Evolutionary conservation across 768 basidiomycete species (phyloP).

Genomic region (Boletus tomentosulus): DNA sequence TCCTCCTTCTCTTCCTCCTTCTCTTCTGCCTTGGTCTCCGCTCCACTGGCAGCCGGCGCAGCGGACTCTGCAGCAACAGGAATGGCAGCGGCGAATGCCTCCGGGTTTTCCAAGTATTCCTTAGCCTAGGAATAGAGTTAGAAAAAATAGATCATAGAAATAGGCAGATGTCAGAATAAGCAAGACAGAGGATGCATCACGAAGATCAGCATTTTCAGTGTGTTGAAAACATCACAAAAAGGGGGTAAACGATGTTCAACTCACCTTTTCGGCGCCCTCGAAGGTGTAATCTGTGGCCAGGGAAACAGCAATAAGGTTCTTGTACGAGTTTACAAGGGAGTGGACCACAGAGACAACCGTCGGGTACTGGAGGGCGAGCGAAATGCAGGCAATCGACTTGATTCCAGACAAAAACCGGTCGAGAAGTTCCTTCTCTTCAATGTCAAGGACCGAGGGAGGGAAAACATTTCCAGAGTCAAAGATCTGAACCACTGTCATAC

Average conservation of each 20-base stretch:
- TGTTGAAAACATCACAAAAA: slow-evolving; percentile 33
- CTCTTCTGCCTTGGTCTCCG: slow-evolving; percentile 61
- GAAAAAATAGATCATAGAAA: background rate
- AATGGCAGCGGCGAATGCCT: slow-evolving; percentile 88
- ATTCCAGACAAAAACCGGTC: slow-evolving; percentile 90
- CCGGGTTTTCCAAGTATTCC: slow-evolving; percentile 96
- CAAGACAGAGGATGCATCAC: slow-evolving; percentile 34
- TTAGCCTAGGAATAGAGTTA: slow-evolving; percentile 58
- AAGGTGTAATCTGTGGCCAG: slow-evolving; percentile 92
- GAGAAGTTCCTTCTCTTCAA: slow-evolving; percentile 87
- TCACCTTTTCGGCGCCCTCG: slow-evolving; percentile 88
- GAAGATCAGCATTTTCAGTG: slow-evolving; percentile 86
- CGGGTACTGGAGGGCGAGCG: slow-evolving; percentile 93
- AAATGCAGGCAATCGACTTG: slow-evolving; percentile 94
- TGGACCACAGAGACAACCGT: slow-evolving; percentile 92
- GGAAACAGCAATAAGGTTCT: slow-evolving; percentile 91
- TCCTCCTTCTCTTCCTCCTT: slow-evolving; percentile 83
- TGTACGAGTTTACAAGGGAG: slow-evolving; percentile 98
- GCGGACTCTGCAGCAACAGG: slow-evolving; percentile 48
- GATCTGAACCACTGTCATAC: slow-evolving; percentile 97
- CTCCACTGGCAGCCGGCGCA: slow-evolving; percentile 48
- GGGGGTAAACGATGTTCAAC: slow-evolving; percentile 20
- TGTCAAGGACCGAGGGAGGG: slow-evolving; percentile 84
- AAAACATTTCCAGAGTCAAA: slow-evolving; percentile 93
- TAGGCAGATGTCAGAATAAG: slow-evolving; percentile 25